Evolutionary conservation across 1,284 basidiomycete genomes (phyloP).

Genomic region (Pascua sp.): DNA sequence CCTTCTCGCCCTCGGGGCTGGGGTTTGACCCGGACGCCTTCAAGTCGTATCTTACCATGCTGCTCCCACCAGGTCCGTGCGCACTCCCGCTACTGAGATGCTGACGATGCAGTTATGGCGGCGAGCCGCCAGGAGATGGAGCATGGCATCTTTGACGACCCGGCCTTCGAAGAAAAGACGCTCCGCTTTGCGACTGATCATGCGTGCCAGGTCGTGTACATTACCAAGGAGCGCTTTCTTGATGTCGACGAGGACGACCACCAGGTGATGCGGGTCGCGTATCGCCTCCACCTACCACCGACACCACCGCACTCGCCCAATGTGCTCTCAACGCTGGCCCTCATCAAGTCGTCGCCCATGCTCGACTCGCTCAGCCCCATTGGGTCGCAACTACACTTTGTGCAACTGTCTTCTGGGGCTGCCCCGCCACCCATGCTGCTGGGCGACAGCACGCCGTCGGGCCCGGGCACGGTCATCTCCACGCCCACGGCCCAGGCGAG

Average conservation of each 20-base stretch:
- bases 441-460: conserved; percentile 27
- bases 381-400: conserved; percentile 80
- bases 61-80: conserved; percentile 41
- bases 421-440: conserved; percentile 19
- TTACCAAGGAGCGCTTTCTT: conserved; percentile 38
- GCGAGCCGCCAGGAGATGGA: conserved; percentile 40
- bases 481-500: conserved; percentile 51
- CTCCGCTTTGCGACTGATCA: conserved; percentile 44
- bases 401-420: conserved; percentile 65
- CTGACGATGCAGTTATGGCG: conserved; percentile 41
- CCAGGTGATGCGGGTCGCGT: conserved; percentile 29
- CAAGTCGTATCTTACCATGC: conserved; percentile 34
- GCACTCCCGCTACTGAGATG: neutral
- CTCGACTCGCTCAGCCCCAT: conserved; percentile 77
- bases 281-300: conserved; percentile 46
- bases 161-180: conserved; percentile 45
- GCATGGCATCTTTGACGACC: conserved; percentile 41
- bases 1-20: conserved; percentile 16
- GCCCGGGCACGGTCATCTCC: conserved; percentile 34
- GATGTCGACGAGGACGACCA: conserved; percentile 40
- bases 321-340: conserved; percentile 79
- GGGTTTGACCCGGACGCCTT: conserved; percentile 45
- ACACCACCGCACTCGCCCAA: conserved; percentile 61
- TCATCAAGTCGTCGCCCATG: conserved; percentile 85
- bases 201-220: conserved; percentile 46